Percentiles rank a stretch among this genome's conserved stretches.
Conservation (phyloP, 257 asterid species). For the Galeopsis tetrahit region DNA sequence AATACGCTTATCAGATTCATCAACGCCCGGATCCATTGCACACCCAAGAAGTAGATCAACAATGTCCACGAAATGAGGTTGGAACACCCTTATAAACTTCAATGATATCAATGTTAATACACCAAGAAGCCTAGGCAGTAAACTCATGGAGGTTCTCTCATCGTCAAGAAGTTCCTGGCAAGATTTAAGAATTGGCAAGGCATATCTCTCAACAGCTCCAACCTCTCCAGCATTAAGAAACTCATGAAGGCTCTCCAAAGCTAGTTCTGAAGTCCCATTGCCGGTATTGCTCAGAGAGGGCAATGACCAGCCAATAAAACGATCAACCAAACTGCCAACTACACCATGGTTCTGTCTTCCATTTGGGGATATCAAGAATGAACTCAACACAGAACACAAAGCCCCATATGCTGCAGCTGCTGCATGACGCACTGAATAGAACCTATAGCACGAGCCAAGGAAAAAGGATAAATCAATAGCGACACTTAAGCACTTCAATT, state of each 20-base stretch:
- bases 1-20: constrained; percentile 73
- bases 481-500: constrained; percentile 1
- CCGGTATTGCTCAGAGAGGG: constrained; percentile 64
- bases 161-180: constrained; percentile 99
- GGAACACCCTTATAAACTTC: constrained; percentile 91
- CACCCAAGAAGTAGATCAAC: constrained; percentile 98
- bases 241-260: constrained; percentile 85
- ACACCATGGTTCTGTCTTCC: constrained; percentile 88
- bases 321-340: constrained; percentile 73
- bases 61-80: constrained; percentile 92
- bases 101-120: constrained; percentile 76
- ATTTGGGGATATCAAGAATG: constrained; percentile 64
- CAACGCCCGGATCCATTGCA: constrained; percentile 90
- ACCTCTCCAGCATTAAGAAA: constrained; percentile 89
- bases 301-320: constrained; percentile 92
- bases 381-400: constrained; percentile 73
- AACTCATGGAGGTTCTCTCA: constrained; percentile 87
- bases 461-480: constrained; percentile 17
- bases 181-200: constrained; percentile 89
- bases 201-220: constrained; percentile 89
- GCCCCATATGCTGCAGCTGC: constrained; percentile 96
- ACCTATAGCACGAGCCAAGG: constrained; percentile 57
- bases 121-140: constrained; percentile 76
- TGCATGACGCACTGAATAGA: constrained; percentile 81
- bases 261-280: constrained; percentile 71